Evolutionary conservation across 371 early-diverging fungal species (phyloP).

Genomic region (Nematocida minor): DNA sequence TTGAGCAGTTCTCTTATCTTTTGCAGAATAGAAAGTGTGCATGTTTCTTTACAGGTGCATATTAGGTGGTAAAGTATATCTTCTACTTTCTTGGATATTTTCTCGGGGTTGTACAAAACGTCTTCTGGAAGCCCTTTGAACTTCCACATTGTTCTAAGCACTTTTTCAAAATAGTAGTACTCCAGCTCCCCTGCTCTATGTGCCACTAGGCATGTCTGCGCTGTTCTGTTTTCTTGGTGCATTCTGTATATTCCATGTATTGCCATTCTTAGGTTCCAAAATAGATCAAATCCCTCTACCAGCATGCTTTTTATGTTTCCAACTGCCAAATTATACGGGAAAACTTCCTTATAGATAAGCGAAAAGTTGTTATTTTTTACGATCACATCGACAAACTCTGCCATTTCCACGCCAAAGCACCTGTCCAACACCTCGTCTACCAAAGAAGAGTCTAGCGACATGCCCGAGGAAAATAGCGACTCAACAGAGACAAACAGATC

Average conservation of each 20-base stretch:
- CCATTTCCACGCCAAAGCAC: constrained; percentile 40
- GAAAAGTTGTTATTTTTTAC: constrained; percentile 38
- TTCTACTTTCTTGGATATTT: constrained; percentile 30
- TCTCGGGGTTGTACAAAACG: constrained; percentile 20
- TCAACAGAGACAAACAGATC: constrained; percentile 46
- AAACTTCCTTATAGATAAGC: constrained; percentile 45
- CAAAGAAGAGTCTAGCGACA: background rate
- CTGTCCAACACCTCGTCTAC: constrained; percentile 54
- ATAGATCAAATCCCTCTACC: constrained; percentile 54
- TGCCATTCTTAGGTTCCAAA: constrained; percentile 59
- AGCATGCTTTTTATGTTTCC: constrained; percentile 50
- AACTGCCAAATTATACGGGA: constrained; percentile 43
- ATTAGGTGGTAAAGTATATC: background rate
- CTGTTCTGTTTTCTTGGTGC: background rate
- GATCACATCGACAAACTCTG: constrained; percentile 41
- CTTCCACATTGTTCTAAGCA: background rate
- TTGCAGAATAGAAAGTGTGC: constrained; percentile 67
- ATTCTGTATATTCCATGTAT: constrained; percentile 35
- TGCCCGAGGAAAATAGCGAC: background rate
- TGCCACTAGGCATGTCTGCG: background rate
- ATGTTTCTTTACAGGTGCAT: background rate
- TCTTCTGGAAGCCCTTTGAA: constrained; percentile 9
- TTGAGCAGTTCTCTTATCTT: constrained; percentile 50
- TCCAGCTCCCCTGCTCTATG: constrained; percentile 2
- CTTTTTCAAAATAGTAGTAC: constrained; percentile 13